Base-by-base conservation (phyloP, 2,329 filamentous ascomycete species). In the Nemania diffusa region DNA sequence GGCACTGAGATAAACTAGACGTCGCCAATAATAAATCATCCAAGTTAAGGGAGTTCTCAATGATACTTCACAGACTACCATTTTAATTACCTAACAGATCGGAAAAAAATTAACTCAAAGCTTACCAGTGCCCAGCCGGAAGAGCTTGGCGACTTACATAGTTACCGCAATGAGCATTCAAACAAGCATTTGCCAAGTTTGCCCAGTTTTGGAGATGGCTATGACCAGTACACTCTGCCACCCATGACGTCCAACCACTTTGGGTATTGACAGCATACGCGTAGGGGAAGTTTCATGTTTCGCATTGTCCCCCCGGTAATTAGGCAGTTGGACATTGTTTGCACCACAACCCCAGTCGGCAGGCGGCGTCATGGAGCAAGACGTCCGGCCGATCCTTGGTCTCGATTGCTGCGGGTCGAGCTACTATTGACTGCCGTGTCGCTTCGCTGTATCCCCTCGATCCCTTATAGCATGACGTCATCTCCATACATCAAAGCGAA, bases 171-270 rank as follows among this genome's bases (percentile, higher is more conserved):
- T 22, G 51, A 8, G 51, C 27, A 15, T 34, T 53, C 17, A 68
- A 67, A 71, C 70, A 73, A 73, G 69, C 65, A 40, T 70, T 15
- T 66, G 70, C 71, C 71, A 73, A 72, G 70, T 70, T 48, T 72
- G 73, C 73, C 73, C 74, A 73, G 74, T 75, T 75, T 73, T 69
- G 7, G 48, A n/a, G 29, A 29, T 20, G n/a, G 32, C 46, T 51
- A 74, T 75, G 73, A 75, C 74, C 48, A 51, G 74, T 71, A 24
- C 46, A 51, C 9, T 46, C 3, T 22, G 22, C n/a, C n/a, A n/a
- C n/a, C 15, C 42, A 27, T 27, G 37, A 46, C 17, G 44, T 40
- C 34, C 34, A 13, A 40, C n/a, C 11, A 40, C 34, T 40, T n/a
- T n/a, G n/a, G n/a, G n/a, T 7, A 13, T 40, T 15, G 34, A 40